Base-by-base conservation (phyloP, 345 rosid genomes). In the Moringa oleifera region DNA sequence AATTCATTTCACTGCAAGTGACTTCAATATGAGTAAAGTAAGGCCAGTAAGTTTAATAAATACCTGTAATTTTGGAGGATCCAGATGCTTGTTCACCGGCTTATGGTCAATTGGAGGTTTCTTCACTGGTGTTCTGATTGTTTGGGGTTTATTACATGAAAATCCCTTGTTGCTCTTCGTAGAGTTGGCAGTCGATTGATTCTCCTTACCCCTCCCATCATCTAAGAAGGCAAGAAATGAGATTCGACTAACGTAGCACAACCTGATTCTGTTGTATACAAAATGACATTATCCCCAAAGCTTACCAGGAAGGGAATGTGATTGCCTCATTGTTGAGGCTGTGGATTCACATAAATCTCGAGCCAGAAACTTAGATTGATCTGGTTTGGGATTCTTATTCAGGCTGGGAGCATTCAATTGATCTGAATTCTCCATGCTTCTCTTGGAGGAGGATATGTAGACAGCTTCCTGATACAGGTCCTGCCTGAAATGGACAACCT, bases 391-490 rank as follows among this genome's bases (percentile, higher is more conserved):
- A 68, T 57, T 77, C 58, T 71, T 76, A 41, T 64, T 58, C 4
- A 56, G 67, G 58, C 41, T 49, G 6, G 70, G 61, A 23, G 67
- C 64, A 69, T 64, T 55, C 4, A 58, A 53, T 68, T 78, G 83
- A 6, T 67, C 63, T 50, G 76, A 64, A 61, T 49, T 68, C 59
- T 79, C 75, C 25, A 65, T 22, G 70, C 70, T 77, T 72, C 69
- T 77, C 76, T 80, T 81, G 37, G 85, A 76, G 17, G 85, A 76
- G 37, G 96, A 84, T 71, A 77, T 74, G 74, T 76, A 66, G 52
- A 78, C 82, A 18, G 85, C 86, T 79, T 89, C 96, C 71, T 85
- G 90, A 73, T 90, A 86, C 74, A 88, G 66, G 54, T 77, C 89
- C 56, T 86, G 87, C 61, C 91, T 75, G 52, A 76, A 82, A 74